Evolutionary conservation across 2,329 filamentous ascomycete genomes (phyloP), one percentile per base, ranked within the genome.

Genomic region (Paraconiothyrium sp.): DNA sequence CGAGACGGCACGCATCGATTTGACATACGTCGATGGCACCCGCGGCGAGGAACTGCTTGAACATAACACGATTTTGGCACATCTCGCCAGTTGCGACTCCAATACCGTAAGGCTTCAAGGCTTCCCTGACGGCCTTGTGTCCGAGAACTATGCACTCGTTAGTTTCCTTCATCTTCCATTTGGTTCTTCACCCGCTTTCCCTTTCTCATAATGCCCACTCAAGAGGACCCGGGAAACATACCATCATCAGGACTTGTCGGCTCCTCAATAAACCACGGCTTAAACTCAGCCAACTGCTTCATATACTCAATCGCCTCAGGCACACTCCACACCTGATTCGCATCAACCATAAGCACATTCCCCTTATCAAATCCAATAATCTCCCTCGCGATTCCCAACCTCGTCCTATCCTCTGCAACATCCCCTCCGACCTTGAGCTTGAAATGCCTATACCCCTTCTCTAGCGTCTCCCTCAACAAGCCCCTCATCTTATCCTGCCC

Each of bases 191-290:
- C 4, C 22, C 35, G 3, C 41, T 51, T 32, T 37, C 14, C 47
- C 22, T 20, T 10, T 41, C 27, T 13, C 20, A 16, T 24, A 10
- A 43, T 20, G 8, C 8, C n/a, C 5, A 1, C 32, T n/a, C 20
- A n/a, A 46, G 27, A 20, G 8, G 3, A 32, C 43, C 50, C 11
- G 16, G 34, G 54, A 41, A 49, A 66, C 73, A 6, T 71, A 76
- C 75, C 74, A 77, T 97, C 93, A 74, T 97, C 93, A 13, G 93
- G 93, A 24, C 89, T 92, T 14, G 93, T 97, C 2, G 93, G 93
- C 84, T 97, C 93, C 82, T 97, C 93, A 75, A 97, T 97, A 82
- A 97, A 97, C 91, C 92, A 95, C 8, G 91, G 91, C 84, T 91
- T 91, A 83, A 93, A 97, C 71, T 93, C 89, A 59, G 87, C 87